These are phyloP conservation scores for Lolium rigidum DNA, from an alignment of 176 grass and related monocot genomes.

Conservation along the genomic window DNA sequence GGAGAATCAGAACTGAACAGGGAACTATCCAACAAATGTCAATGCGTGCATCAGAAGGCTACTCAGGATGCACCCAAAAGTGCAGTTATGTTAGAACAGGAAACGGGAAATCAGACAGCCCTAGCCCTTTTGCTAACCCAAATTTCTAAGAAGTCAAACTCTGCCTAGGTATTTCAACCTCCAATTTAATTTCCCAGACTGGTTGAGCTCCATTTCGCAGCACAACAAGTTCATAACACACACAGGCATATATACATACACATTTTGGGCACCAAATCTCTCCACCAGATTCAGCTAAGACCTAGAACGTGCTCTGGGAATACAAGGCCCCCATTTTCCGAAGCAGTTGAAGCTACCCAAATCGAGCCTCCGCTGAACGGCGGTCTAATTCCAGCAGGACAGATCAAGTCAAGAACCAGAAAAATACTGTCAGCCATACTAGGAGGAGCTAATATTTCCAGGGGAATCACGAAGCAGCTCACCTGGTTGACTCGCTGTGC, in stretches of 20 bases:
- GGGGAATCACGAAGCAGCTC: constrained; percentile 27
- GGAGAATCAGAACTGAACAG: neutral
- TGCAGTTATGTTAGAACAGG: neutral
- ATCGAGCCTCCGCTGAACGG: constrained; percentile 1
- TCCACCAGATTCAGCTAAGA: constrained; percentile 41
- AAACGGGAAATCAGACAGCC: neutral
- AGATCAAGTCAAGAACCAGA: constrained; percentile 17
- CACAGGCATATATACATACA: neutral
- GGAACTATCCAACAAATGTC: neutral
- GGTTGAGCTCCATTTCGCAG: neutral
- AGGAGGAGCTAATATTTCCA: constrained; percentile 9
- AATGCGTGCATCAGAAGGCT: neutral
- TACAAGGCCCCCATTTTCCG: neutral
- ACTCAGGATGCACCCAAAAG: neutral
- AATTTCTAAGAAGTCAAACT: neutral
- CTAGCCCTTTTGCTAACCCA: neutral
- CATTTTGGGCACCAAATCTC: neutral
- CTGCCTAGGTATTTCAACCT: neutral
- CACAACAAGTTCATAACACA: neutral
- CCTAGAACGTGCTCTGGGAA: neutral
- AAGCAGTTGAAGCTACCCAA: neutral
- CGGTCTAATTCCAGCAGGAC: neutral
- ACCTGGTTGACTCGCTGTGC: constrained; percentile 37
- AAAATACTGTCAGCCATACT: neutral
- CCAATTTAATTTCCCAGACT: neutral